These are phyloP conservation scores for Hypomontagnella monticulosa DNA, from an alignment of 495 filamentous ascomycete species.

Conservation along the genomic window DNA sequence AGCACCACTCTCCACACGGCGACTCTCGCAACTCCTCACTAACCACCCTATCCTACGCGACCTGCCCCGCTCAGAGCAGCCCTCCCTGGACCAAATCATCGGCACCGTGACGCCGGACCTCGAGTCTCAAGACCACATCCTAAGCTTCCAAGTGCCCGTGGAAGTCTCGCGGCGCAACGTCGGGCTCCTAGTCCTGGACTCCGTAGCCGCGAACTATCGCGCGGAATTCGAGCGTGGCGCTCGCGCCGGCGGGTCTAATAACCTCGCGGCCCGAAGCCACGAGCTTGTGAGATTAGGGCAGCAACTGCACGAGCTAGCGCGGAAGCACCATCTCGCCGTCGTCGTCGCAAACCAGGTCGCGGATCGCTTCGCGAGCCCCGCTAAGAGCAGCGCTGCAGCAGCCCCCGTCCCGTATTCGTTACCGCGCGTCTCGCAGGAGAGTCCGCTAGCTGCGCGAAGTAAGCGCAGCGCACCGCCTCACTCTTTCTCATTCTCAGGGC, in stretches of 20 bases:
- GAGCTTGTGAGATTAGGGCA: conserved; percentile 82
- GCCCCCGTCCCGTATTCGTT: conserved; percentile 27
- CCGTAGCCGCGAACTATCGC: conserved; percentile 92
- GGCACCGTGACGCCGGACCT: conserved; percentile 89
- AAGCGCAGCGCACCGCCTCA: not conserved
- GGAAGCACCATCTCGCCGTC: conserved; percentile 76
- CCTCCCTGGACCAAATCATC: conserved; percentile 75
- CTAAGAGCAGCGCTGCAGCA: conserved; percentile 15
- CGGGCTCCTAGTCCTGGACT: conserved; percentile 86
- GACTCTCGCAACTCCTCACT: conserved; percentile 80
- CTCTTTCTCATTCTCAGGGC: conserved; percentile 4
- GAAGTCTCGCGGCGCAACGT: conserved; percentile 77
- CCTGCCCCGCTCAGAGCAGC: conserved; percentile 58
- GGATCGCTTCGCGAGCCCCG: conserved; percentile 73
- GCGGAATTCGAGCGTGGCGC: conserved; percentile 76
- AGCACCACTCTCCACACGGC: conserved; percentile 78
- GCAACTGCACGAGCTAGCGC: conserved; percentile 77
- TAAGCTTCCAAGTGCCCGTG: conserved; percentile 89
- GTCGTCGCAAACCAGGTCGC: conserved; percentile 97
- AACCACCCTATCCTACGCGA: conserved; percentile 68
- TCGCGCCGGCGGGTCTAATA: conserved; percentile 44
- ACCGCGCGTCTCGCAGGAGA: conserved; percentile 47
- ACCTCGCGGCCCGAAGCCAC: conserved; percentile 68
- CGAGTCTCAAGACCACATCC: conserved; percentile 94
- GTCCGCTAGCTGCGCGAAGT: conserved; percentile 52